These are phyloP conservation scores for Heteromeles arbutifolia DNA, from an alignment of 306 rosid genomes.

Conservation along the genomic window DNA sequence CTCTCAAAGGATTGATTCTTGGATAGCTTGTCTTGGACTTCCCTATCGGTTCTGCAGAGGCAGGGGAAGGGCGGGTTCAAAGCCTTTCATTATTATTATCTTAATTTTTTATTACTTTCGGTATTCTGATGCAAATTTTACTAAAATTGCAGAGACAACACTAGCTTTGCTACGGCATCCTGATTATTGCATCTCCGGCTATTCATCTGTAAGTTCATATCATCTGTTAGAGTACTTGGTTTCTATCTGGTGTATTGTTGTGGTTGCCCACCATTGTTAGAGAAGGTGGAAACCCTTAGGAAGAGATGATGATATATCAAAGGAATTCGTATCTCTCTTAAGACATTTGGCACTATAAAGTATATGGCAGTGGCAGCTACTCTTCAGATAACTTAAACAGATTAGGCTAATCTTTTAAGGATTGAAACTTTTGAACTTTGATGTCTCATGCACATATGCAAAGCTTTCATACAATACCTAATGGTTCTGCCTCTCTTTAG, in stretches of 20 bases:
- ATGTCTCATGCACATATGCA: not conserved
- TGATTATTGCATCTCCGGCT: conserved; percentile 87
- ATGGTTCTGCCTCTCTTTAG: not conserved
- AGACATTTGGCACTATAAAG: not conserved
- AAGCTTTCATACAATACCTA: not conserved
- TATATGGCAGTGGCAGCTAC: not conserved
- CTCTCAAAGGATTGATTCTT: too few relatives aligned
- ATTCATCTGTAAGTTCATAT: conserved; percentile 71
- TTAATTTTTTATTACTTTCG: not conserved
- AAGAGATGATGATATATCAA: not conserved
- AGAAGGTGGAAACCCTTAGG: not conserved
- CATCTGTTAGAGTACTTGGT: conserved; percentile 12
- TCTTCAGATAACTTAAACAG: not conserved
- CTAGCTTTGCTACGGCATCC: conserved; percentile 90
- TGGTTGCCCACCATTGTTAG: not conserved
- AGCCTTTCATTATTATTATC: too few relatives aligned
- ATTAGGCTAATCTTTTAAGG: not conserved
- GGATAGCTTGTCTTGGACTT: too few relatives aligned
- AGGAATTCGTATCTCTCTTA: not conserved
- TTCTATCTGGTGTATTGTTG: not conserved
- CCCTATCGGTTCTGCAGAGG: too few relatives aligned
- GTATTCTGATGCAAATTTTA: conserved; percentile 18
- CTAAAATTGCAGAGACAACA: conserved; percentile 61
- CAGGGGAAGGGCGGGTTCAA: too few relatives aligned
- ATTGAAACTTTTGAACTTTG: not conserved